Evolutionary conservation across 1,139 yeast species (phyloP).

Genomic region (Pichia sp.): DNA sequence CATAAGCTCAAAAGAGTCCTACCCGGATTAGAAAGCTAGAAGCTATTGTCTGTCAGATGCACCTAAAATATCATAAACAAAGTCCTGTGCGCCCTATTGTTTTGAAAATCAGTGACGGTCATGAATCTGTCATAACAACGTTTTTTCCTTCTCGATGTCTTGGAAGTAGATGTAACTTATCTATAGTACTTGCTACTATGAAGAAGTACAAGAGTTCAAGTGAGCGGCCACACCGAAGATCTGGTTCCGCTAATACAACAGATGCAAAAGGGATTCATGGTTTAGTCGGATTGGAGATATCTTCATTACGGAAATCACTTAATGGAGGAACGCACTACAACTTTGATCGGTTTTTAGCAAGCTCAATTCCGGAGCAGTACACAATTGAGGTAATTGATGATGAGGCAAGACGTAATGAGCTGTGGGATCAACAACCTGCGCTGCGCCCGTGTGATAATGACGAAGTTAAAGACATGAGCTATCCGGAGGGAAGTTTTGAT

Average conservation of each 20-base stretch:
- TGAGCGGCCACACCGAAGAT: not conserved
- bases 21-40: too few relatives aligned
- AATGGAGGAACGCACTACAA: constrained; percentile 20
- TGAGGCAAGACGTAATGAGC: constrained; percentile 4
- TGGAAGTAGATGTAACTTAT: too few relatives aligned
- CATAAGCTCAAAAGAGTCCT: too few relatives aligned
- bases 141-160: too few relatives aligned
- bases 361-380: constrained; percentile 24
- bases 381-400: constrained; percentile 20
- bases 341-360: constrained; percentile 26
- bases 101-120: not conserved
- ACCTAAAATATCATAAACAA: not conserved
- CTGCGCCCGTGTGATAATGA: not conserved
- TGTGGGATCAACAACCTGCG: not conserved
- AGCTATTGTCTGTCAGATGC: not conserved
- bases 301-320: constrained; percentile 10
- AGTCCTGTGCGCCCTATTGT: not conserved
- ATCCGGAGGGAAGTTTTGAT: constrained; percentile 7
- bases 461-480: not conserved
- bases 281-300: constrained; percentile 10
- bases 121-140: too few relatives aligned
- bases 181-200: too few relatives aligned
- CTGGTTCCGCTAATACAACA: not conserved
- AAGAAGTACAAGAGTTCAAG: not conserved
- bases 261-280: constrained; percentile 4